A percentile compares a stretch with the other conserved stretches of the same genome.
These are phyloP conservation scores for Auricularia cornea DNA, from an alignment of 768 basidiomycete genomes.

Conservation along the genomic window DNA sequence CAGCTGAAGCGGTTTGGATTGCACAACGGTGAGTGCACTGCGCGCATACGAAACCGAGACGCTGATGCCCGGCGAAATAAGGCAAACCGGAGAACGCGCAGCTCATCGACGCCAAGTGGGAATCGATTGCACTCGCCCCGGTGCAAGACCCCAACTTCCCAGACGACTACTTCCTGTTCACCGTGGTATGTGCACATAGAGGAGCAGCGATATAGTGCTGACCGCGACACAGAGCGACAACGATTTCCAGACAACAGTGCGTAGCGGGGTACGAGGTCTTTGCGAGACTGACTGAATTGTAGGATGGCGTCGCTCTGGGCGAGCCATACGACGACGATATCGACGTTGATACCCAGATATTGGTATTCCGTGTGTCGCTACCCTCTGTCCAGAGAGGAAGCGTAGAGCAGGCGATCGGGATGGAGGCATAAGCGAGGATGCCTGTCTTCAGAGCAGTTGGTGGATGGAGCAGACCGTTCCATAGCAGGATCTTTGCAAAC, in stretches of 20 bases:
- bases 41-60: background rate
- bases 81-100: constrained; percentile 41
- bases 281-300: no score
- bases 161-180: constrained; percentile 62
- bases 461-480: no score
- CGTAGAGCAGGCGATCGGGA: constrained; percentile 11
- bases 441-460: no score
- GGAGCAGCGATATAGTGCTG: background rate
- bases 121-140: constrained; percentile 52
- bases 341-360: constrained; percentile 53
- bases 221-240: constrained; percentile 41
- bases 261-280: no score
- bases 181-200: constrained; percentile 34
- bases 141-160: constrained; percentile 42
- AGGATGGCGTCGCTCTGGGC: constrained; percentile 42
- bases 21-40: constrained; percentile 39
- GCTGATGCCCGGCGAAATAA: constrained; percentile 13
- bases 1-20: constrained; percentile 56
- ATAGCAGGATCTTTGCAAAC: no score
- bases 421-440: background rate
- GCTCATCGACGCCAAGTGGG: constrained; percentile 61
- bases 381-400: constrained; percentile 20
- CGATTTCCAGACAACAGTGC: constrained; percentile 44
- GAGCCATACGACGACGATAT: constrained; percentile 43
- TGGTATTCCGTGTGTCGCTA: constrained; percentile 55